phyloP scores from a whole-genome alignment of 345 rosid genomes.

The Syzygium grande region DNA sequence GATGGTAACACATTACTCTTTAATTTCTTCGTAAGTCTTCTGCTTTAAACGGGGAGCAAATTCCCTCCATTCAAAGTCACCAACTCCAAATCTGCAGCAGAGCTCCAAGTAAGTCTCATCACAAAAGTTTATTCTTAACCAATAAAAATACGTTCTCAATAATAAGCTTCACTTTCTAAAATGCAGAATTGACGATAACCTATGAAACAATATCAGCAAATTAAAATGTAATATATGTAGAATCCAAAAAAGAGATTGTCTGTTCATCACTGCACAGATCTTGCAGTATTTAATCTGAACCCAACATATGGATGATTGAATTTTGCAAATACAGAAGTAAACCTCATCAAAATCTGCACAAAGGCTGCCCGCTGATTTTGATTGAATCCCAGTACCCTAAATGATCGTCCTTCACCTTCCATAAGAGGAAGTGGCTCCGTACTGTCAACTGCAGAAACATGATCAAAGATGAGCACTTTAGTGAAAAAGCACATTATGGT shows the following conservation, averaged over 20 bases:
- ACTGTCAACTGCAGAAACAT: conserved; percentile 43
- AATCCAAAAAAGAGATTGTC: not conserved
- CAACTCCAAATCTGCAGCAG: conserved; percentile 74
- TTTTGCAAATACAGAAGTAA: not conserved
- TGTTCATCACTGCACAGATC: not conserved
- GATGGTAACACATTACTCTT: conserved; percentile 36
- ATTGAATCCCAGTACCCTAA: conserved; percentile 88
- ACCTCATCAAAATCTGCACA: conserved; percentile 96
- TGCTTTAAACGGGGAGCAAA: conserved; percentile 82
- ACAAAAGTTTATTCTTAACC: not conserved
- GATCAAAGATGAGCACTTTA: conserved; percentile 2
- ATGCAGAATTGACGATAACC: not conserved
- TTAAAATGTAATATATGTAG: not conserved
- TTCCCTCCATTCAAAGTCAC: conserved; percentile 89
- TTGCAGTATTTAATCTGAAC: not conserved
- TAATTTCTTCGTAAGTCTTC: conserved; percentile 83
- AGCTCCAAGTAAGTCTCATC: not conserved
- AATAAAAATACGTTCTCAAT: not conserved
- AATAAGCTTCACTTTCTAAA: not conserved
- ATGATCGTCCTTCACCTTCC: conserved; percentile 99
- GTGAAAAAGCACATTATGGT: not conserved
- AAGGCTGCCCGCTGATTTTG: conserved; percentile 94
- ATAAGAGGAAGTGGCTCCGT: conserved; percentile 77
- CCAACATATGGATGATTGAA: not conserved
- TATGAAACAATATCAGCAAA: not conserved